A percentile compares a stretch with the other conserved stretches of the same genome.
These are phyloP conservation scores for Mesembryanthemum crystallinum DNA, from an alignment of 148 eudicot species.

Conservation along the genomic window DNA sequence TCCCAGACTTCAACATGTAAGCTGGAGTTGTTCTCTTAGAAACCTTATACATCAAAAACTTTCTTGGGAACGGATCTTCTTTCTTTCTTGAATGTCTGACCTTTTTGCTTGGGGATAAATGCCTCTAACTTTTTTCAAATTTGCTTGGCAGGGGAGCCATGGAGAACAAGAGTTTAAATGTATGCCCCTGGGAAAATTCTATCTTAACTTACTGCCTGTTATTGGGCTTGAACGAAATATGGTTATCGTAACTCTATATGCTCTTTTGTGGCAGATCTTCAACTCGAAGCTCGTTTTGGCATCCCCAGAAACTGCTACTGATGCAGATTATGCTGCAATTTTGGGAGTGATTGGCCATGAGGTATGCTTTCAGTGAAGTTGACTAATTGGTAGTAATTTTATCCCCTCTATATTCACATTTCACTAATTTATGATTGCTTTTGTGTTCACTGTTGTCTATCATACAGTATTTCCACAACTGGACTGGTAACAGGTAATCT, in stretches of 20 bases:
- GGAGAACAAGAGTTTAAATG: slow-evolving; percentile 99
- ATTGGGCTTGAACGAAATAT: slow-evolving; percentile 6
- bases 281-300: slow-evolving; percentile 98
- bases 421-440: slow-evolving; percentile 17
- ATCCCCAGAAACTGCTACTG: slow-evolving; percentile 97
- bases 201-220: slow-evolving; percentile 21
- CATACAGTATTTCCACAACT: slow-evolving; percentile 94
- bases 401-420: background rate
- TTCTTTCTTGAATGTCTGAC: background rate
- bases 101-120: too few species aligned
- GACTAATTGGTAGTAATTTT: background rate
- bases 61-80: background rate
- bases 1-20: slow-evolving; percentile 98
- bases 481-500: slow-evolving; percentile 98
- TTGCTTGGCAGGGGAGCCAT: slow-evolving; percentile 89
- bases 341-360: slow-evolving; percentile 98
- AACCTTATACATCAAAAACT: background rate
- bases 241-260: slow-evolving; percentile 1
- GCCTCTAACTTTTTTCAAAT: background rate
- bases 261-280: slow-evolving; percentile 56
- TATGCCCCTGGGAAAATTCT: slow-evolving; percentile 33
- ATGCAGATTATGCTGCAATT: slow-evolving; percentile 94
- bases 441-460: slow-evolving; percentile 30
- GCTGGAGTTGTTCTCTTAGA: slow-evolving; percentile 19
- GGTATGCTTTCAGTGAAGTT: slow-evolving; percentile 38